A percentile compares a stretch with the other conserved stretches of the same genome.
phyloP scores from a whole-genome alignment of 2,329 filamentous ascomycete species.

The Fusarium sp. region DNA sequence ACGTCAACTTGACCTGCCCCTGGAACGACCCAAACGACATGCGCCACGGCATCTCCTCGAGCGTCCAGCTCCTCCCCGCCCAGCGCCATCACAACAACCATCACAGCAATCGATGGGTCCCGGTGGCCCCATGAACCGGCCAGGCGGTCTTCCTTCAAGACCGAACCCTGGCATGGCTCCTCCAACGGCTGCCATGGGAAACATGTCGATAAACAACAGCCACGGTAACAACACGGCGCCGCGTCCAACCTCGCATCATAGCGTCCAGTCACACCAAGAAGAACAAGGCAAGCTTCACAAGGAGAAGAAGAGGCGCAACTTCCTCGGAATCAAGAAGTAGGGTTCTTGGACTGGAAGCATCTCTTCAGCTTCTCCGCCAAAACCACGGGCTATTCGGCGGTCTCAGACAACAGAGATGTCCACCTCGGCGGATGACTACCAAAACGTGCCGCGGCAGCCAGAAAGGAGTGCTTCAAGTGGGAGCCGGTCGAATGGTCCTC shows the following conservation, averaged over 20 bases:
- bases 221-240: constrained; percentile 37
- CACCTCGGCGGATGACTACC: constrained; percentile 17
- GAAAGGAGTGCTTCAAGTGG: constrained; percentile 15
- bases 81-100: constrained; percentile 50
- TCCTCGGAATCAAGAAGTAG: constrained; percentile 72
- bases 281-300: constrained; percentile 63
- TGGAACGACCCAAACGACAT: constrained; percentile 82
- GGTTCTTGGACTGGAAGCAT: constrained; percentile 48
- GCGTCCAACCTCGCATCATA: constrained; percentile 35
- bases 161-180: constrained; percentile 46
- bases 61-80: constrained; percentile 68
- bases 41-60: constrained; percentile 91
- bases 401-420: constrained; percentile 34
- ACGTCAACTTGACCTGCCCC: constrained; percentile 81
- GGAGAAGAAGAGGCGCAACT: constrained; percentile 73
- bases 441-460: not conserved
- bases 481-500: not conserved
- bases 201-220: constrained; percentile 62
- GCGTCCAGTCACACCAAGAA: constrained; percentile 35
- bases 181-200: constrained; percentile 68
- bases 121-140: constrained; percentile 41
- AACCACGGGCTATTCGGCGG: constrained; percentile 17
- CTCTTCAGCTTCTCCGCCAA: constrained; percentile 24
- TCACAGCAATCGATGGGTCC: constrained; percentile 22
- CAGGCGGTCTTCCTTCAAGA: constrained; percentile 47